Evolutionary conservation across 345 rosid species (phyloP).

Genomic region (Citrus australasica): DNA sequence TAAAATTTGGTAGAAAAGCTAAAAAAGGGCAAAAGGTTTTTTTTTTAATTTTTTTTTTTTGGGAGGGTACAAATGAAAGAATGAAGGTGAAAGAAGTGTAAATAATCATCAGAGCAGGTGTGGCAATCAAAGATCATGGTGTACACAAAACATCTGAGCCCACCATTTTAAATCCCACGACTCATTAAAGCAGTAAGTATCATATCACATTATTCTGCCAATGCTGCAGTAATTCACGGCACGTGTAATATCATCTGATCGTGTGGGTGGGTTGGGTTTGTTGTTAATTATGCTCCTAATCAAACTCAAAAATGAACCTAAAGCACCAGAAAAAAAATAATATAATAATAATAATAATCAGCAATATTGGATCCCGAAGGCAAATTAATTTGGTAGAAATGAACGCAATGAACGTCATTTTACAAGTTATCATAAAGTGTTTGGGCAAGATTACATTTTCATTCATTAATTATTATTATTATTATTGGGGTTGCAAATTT

Average conservation of each 20-base stretch:
- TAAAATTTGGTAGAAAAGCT: neutral
- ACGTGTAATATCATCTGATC: neutral
- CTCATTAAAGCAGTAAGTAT: neutral
- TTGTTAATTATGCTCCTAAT: constrained; percentile 6
- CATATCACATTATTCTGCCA: neutral
- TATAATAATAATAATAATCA: neutral
- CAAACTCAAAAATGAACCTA: neutral
- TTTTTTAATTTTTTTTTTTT: neutral
- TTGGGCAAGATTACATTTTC: neutral
- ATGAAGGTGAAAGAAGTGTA: constrained; percentile 5
- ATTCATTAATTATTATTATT: neutral
- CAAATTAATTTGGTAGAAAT: neutral
- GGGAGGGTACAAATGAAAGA: neutral
- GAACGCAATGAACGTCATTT: neutral
- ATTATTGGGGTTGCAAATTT: neutral
- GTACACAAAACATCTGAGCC: constrained; percentile 21
- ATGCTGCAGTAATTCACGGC: neutral
- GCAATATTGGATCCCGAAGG: neutral
- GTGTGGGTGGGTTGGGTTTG: neutral
- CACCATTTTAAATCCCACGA: constrained; percentile 9
- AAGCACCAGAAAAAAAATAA: neutral
- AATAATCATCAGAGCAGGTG: constrained; percentile 23
- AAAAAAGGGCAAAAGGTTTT: neutral
- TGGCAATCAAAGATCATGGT: constrained; percentile 14
- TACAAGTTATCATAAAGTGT: neutral